Conservation (phyloP, 768 basidiomycete species). For the Coprinopsis cinerea region DNA sequence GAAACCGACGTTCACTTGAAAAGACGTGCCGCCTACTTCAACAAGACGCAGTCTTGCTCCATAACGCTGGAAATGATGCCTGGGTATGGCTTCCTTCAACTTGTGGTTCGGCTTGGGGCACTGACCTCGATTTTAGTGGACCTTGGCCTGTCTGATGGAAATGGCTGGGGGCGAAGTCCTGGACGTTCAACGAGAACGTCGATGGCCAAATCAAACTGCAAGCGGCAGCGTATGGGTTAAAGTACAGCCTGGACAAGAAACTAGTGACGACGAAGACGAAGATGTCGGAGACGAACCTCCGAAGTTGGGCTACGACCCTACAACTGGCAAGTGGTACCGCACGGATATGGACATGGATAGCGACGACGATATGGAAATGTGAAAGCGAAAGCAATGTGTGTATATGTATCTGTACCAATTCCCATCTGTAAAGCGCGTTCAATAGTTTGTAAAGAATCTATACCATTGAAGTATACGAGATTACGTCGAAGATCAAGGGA, state of each 20-base stretch:
- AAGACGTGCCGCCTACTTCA: conserved; percentile 60
- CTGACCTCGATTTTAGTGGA: conserved; percentile 46
- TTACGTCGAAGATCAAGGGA: too few relatives aligned
- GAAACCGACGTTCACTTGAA: conserved; percentile 50
- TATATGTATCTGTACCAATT: too few relatives aligned
- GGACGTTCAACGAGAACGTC: conserved; percentile 69
- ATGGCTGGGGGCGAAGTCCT: conserved; percentile 75
- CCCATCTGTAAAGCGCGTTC: too few relatives aligned
- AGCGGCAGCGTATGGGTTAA: conserved; percentile 43
- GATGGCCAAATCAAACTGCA: conserved; percentile 66
- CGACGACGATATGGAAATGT: background rate
- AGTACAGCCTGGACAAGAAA: conserved; percentile 56
- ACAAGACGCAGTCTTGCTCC: conserved; percentile 48
- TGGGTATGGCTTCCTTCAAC: conserved; percentile 41
- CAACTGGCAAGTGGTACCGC: conserved; percentile 6
- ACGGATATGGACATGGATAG: background rate
- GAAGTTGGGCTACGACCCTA: conserved; percentile 15
- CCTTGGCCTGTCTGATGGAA: conserved; percentile 52
- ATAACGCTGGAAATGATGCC: conserved; percentile 88
- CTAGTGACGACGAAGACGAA: conserved; percentile 38
- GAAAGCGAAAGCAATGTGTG: too few relatives aligned
- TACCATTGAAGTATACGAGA: too few relatives aligned
- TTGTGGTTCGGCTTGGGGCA: background rate
- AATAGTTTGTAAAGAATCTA: too few relatives aligned
- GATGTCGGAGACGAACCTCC: conserved; percentile 33